Evolutionary conservation across 495 filamentous ascomycete species (phyloP).

Genomic region (Chaetomium tenue): DNA sequence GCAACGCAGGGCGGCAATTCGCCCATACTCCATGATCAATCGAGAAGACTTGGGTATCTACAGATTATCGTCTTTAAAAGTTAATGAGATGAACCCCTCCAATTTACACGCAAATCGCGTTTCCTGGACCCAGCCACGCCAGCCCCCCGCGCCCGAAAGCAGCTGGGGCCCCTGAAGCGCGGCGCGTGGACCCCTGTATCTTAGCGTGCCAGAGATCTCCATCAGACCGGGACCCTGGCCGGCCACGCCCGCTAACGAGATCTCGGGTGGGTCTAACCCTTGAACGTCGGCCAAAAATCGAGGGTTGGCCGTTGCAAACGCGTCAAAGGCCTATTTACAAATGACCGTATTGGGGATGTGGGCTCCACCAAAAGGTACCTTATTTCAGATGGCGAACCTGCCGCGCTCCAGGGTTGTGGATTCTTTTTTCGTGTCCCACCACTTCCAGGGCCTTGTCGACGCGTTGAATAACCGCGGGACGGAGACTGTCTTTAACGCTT

Average conservation of each 20-base stretch:
- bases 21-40: too few relatives aligned
- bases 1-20: neutral
- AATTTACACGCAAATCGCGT: neutral
- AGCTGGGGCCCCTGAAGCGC: neutral
- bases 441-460: neutral
- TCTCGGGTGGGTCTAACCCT: conserved; percentile 7
- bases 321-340: conserved; percentile 11
- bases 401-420: neutral
- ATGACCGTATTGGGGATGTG: neutral
- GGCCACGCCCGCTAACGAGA: neutral
- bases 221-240: too few relatives aligned
- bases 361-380: neutral
- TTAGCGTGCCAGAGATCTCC: neutral
- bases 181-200: conserved; percentile 16
- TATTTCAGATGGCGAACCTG: neutral
- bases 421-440: conserved; percentile 6
- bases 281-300: neutral
- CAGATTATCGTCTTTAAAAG: neutral
- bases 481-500: neutral
- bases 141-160: neutral
- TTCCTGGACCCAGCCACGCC: neutral
- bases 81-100: neutral
- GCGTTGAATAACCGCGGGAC: conserved; percentile 8
- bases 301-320: conserved; percentile 12
- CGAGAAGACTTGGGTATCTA: too few relatives aligned